Evolutionary conservation across 495 filamentous ascomycete species (phyloP).

Genomic region (Penicillium psychrofluorescens): DNA sequence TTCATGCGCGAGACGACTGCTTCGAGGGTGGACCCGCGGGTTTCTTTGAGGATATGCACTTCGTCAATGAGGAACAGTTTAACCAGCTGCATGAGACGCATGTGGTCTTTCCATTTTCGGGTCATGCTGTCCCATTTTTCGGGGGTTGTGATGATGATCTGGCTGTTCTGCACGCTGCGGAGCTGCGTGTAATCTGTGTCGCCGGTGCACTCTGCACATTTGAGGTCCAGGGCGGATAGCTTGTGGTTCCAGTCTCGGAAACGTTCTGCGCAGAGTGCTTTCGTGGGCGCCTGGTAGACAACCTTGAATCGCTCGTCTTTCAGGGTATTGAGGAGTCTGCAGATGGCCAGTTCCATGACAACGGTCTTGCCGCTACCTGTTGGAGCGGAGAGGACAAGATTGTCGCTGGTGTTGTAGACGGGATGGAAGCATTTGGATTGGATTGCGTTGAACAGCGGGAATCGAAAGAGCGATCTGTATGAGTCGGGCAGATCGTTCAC

Average conservation of each 20-base stretch:
- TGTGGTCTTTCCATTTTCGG: slow-evolving; percentile 89
- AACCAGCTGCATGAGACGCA: slow-evolving; percentile 73
- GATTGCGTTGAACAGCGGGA: slow-evolving; percentile 80
- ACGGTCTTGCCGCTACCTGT: slow-evolving; percentile 94
- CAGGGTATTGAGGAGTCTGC: slow-evolving; percentile 57
- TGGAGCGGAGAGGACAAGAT: slow-evolving; percentile 82
- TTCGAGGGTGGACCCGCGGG: slow-evolving; percentile 83
- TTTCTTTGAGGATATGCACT: slow-evolving; percentile 89
- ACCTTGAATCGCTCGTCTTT: slow-evolving; percentile 76
- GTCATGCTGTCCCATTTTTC: slow-evolving; percentile 99
- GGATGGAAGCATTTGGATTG: slow-evolving; percentile 80
- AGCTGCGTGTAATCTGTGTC: slow-evolving; percentile 77
- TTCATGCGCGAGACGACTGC: slow-evolving; percentile 98
- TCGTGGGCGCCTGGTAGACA: slow-evolving; percentile 92
- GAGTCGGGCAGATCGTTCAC: slow-evolving; percentile 68
- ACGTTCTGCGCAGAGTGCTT: slow-evolving; percentile 82
- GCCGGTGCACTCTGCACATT: slow-evolving; percentile 83
- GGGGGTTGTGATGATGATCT: slow-evolving; percentile 91
- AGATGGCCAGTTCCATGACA: slow-evolving; percentile 87
- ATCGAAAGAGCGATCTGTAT: slow-evolving; percentile 70
- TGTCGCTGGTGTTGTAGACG: slow-evolving; percentile 69
- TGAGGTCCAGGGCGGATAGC: slow-evolving; percentile 65
- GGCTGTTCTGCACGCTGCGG: slow-evolving; percentile 66
- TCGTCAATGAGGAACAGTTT: slow-evolving; percentile 94
- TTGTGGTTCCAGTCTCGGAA: slow-evolving; percentile 80